Evolutionary conservation across 768 basidiomycete genomes (phyloP).

Genomic region (Tulasnella sp.): DNA sequence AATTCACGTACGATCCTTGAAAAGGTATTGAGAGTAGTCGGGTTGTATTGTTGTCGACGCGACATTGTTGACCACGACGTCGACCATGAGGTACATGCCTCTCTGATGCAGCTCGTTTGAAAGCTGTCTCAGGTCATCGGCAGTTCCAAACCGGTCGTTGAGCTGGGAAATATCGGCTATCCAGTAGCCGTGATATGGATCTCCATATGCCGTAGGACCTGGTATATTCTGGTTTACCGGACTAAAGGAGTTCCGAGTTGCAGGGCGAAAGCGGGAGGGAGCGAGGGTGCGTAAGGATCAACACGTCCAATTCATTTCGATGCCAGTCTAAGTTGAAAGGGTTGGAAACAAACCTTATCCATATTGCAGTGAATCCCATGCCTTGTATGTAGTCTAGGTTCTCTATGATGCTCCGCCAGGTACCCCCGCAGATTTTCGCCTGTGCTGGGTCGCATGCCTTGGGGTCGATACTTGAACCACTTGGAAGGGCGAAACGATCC

Average conservation of each 20-base stretch:
- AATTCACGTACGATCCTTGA: constrained; percentile 52
- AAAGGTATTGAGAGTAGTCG: constrained; percentile 62
- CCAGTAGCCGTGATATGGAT: constrained; percentile 88
- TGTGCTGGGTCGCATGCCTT: constrained; percentile 52
- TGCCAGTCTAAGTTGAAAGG: not conserved
- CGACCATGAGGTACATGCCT: constrained; percentile 84
- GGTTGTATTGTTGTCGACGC: constrained; percentile 63
- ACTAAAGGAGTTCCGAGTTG: constrained; percentile 41
- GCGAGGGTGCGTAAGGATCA: not conserved
- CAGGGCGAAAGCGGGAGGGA: not conserved
- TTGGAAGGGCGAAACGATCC: constrained; percentile 70
- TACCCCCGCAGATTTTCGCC: constrained; percentile 81
- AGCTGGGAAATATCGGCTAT: constrained; percentile 61
- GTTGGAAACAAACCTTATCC: constrained; percentile 23
- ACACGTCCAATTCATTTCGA: not conserved
- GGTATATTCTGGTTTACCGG: constrained; percentile 72
- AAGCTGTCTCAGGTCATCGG: constrained; percentile 66
- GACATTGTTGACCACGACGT: constrained; percentile 82
- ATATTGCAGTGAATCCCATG: constrained; percentile 29
- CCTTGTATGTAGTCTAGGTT: constrained; percentile 80
- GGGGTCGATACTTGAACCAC: constrained; percentile 46
- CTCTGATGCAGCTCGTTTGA: constrained; percentile 62
- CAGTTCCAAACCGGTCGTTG: constrained; percentile 67
- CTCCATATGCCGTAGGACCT: constrained; percentile 70
- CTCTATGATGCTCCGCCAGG: constrained; percentile 64